These are phyloP conservation scores for Citrus australasica DNA, from an alignment of 345 rosid species.

Conservation along the genomic window DNA sequence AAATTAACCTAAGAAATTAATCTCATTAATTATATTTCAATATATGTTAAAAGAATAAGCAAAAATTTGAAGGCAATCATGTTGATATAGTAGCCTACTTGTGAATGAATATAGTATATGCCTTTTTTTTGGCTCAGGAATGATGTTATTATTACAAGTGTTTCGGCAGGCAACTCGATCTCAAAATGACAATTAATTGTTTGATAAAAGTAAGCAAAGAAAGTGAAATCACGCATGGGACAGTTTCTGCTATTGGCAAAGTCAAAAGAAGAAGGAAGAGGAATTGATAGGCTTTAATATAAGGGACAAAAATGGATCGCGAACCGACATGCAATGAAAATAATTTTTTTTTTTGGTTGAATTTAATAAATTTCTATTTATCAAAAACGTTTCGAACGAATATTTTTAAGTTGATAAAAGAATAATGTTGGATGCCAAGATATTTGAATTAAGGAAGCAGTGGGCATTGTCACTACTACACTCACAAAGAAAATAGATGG, in stretches of 20 bases:
- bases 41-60: not conserved
- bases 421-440: not conserved
- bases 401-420: not conserved
- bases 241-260: not conserved
- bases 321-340: not conserved
- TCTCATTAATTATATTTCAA: no score
- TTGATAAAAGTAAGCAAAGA: not conserved
- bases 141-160: not conserved
- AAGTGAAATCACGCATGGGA: not conserved
- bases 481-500: not conserved
- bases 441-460: not conserved
- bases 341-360: not conserved
- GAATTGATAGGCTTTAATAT: not conserved
- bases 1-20: not conserved
- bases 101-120: no score
- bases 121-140: not conserved
- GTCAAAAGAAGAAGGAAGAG: not conserved
- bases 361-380: not conserved
- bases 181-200: not conserved
- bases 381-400: no score
- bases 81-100: constrained; percentile 4
- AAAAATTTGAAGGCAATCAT: not conserved
- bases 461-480: not conserved
- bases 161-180: not conserved
- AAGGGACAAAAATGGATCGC: not conserved